These are phyloP conservation scores for Amauroascus verrucosus DNA, from an alignment of 2,329 filamentous ascomycete species.

Conservation along the genomic window DNA sequence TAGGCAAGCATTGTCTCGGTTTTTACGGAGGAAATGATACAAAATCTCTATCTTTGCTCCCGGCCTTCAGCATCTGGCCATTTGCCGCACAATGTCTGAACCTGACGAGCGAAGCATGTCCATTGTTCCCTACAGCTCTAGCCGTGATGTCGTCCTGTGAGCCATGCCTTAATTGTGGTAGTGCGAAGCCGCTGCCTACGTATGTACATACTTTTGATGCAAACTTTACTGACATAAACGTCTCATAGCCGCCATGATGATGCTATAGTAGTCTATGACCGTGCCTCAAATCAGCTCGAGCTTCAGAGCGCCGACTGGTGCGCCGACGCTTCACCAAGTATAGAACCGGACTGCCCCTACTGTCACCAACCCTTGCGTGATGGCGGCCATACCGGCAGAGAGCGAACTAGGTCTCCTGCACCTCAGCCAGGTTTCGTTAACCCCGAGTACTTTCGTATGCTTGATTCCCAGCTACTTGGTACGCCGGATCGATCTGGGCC, in stretches of 20 bases:
- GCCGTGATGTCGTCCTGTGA: slow-evolving; percentile 39
- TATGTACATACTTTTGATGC: too few relatives aligned
- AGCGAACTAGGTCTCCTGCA: slow-evolving; percentile 25
- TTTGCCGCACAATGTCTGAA: slow-evolving; percentile 15
- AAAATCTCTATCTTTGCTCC: background rate
- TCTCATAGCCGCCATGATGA: slow-evolving; percentile 71
- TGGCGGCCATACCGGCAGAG: slow-evolving; percentile 33
- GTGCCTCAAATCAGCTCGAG: slow-evolving; percentile 70
- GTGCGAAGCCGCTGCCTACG: too few relatives aligned
- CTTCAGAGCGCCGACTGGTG: slow-evolving; percentile 58
- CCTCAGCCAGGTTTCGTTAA: slow-evolving; percentile 62
- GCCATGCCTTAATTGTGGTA: slow-evolving; percentile 13
- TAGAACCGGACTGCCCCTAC: slow-evolving; percentile 71
- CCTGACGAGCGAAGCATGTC: slow-evolving; percentile 27
- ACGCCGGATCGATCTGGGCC: slow-evolving; percentile 21
- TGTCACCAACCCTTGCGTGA: slow-evolving; percentile 64
- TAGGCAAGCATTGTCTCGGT: too few relatives aligned
- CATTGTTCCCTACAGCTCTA: slow-evolving; percentile 35
- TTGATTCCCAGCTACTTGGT: slow-evolving; percentile 50
- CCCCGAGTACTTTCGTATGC: slow-evolving; percentile 91
- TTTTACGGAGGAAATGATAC: slow-evolving; percentile 9
- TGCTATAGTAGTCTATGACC: slow-evolving; percentile 84
- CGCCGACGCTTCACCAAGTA: slow-evolving; percentile 32
- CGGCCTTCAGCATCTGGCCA: background rate
- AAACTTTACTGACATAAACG: slow-evolving; percentile 16